Conservation (phyloP, 169 alveolate species). For the Eimeria zaria region DNA sequence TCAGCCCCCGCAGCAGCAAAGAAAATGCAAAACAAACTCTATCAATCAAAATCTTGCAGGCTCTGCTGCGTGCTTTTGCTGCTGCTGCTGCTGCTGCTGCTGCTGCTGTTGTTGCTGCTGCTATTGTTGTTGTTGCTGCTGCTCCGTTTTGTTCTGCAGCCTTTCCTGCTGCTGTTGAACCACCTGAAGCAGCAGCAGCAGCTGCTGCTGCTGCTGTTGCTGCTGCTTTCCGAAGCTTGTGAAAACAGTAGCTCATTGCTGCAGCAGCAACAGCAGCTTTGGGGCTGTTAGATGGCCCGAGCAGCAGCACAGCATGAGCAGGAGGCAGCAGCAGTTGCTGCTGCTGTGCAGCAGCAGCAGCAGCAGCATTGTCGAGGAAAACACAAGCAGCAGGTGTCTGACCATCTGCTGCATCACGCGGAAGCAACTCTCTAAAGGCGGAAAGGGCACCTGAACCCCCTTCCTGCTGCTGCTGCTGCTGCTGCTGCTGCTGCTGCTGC, state of each 20-base stretch:
- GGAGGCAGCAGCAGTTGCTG: conserved; percentile 42
- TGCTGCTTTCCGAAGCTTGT: conserved; percentile 19
- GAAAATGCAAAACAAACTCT: conserved; percentile 12
- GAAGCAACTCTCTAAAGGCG: conserved; percentile 3
- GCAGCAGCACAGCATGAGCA: conserved; percentile 53
- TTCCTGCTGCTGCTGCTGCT: conserved; percentile 19
- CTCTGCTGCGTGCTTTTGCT: conserved; percentile 24
- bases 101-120: too few relatives aligned
- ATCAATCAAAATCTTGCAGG: background rate
- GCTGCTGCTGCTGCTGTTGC: too few relatives aligned
- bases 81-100: too few relatives aligned
- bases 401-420: conserved; percentile 23
- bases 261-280: conserved; percentile 33
- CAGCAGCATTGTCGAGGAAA: background rate
- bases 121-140: too few relatives aligned
- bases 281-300: conserved; percentile 44
- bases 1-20: conserved; percentile 37
- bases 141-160: too few relatives aligned
- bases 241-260: conserved; percentile 39
- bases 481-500: conserved; percentile 60
- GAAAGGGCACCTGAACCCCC: background rate
- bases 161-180: too few relatives aligned
- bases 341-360: conserved; percentile 57
- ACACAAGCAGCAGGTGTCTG: conserved; percentile 49
- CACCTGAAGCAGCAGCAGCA: too few relatives aligned